Percentiles rank a stretch among this genome's conserved stretches.
phyloP scores from a whole-genome alignment of 441 rosid genomes.

The Melastoma candidum region DNA sequence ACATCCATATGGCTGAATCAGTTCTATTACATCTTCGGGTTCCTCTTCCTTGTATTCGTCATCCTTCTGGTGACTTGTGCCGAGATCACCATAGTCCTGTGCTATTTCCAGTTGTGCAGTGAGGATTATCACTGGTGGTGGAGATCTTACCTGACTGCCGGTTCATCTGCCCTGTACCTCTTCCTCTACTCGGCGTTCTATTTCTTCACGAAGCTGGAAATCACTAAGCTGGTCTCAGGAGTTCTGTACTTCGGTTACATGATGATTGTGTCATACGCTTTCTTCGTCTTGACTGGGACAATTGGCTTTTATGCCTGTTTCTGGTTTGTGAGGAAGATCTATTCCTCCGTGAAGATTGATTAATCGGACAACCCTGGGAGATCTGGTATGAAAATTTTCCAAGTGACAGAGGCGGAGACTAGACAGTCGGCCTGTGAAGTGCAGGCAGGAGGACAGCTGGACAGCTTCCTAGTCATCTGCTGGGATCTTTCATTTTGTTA shows the following conservation, averaged over 20 bases:
- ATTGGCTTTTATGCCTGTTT: slow-evolving; percentile 94
- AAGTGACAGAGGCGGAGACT: too few species aligned
- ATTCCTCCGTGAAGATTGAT: slow-evolving; percentile 89
- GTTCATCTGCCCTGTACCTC: slow-evolving; percentile 86
- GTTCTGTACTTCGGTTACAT: slow-evolving; percentile 87
- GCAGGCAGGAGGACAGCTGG: too few species aligned
- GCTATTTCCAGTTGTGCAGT: slow-evolving; percentile 94
- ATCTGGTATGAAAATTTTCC: too few species aligned
- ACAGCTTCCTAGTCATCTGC: too few species aligned
- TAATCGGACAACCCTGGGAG: slow-evolving; percentile 18
- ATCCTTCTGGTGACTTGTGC: slow-evolving; percentile 86
- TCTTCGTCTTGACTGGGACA: slow-evolving; percentile 85
- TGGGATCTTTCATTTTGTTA: too few species aligned
- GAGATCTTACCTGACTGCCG: slow-evolving; percentile 90
- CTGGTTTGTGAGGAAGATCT: slow-evolving; percentile 90
- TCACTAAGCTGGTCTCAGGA: slow-evolving; percentile 80
- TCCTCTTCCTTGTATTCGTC: slow-evolving; percentile 89
- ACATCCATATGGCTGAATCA: slow-evolving; percentile 98
- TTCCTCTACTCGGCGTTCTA: slow-evolving; percentile 91
- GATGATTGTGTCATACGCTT: slow-evolving; percentile 72
- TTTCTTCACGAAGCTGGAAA: slow-evolving; percentile 90
- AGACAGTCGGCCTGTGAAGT: too few species aligned
- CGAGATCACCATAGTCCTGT: slow-evolving; percentile 81
- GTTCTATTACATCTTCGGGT: slow-evolving; percentile 95
- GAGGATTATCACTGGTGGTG: slow-evolving; percentile 98